These are phyloP conservation scores for Acmispon strigosus DNA, from an alignment of 306 rosid genomes.

Conservation along the genomic window DNA sequence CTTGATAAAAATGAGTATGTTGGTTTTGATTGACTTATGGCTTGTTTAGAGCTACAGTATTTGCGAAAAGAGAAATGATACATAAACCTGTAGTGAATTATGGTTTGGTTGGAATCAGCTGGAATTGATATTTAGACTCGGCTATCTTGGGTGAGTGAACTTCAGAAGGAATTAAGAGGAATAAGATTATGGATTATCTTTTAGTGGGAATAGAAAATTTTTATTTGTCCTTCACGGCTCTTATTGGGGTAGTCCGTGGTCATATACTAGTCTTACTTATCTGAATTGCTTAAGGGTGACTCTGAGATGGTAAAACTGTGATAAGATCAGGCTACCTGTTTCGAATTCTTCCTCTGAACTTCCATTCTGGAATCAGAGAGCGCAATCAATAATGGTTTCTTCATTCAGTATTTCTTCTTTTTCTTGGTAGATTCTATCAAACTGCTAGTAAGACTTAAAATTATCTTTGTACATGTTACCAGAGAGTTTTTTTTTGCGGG, in stretches of 20 bases:
- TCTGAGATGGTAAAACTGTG: background rate
- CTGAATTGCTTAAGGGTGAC: background rate
- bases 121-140: slow-evolving; percentile 19
- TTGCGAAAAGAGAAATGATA: background rate
- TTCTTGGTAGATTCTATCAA: too few species aligned
- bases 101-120: slow-evolving; percentile 1
- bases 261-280: background rate
- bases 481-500: background rate
- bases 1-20: background rate
- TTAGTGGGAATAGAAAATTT: background rate
- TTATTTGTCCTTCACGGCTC: background rate
- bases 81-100: background rate
- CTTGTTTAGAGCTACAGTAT: background rate
- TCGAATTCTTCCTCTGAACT: too few species aligned
- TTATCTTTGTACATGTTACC: background rate
- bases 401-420: too few species aligned
- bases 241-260: background rate
- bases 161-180: background rate
- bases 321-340: too few species aligned
- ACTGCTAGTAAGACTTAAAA: background rate
- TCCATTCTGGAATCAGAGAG: too few species aligned
- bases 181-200: slow-evolving; percentile 2
- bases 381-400: too few species aligned
- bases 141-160: slow-evolving; percentile 21
- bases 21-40: slow-evolving; percentile 5